Conservation (phyloP, 1,139 yeast species). For the Candida sp. region DNA sequence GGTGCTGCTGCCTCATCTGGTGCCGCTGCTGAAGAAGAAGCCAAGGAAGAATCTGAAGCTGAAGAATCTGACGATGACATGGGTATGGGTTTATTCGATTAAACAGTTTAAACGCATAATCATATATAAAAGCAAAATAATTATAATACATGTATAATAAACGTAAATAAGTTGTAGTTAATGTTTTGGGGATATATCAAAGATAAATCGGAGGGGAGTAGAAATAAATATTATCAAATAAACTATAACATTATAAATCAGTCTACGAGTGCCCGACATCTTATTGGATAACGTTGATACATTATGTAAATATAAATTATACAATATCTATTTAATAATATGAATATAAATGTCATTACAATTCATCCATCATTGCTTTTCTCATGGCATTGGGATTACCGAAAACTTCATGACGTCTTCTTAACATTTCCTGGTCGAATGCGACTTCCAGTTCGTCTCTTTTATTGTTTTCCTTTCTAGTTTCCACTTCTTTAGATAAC, state of each 20-base stretch:
- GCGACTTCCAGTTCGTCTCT: slow-evolving; percentile 31
- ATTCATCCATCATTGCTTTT: slow-evolving; percentile 54
- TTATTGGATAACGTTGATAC: too few species aligned
- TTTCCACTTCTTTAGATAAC: slow-evolving; percentile 53
- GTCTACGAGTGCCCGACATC: too few species aligned
- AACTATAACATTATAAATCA: too few species aligned
- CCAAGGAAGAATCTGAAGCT: slow-evolving; percentile 34
- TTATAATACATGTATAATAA: too few species aligned
- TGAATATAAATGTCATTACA: slow-evolving; percentile 20
- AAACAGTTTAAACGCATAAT: slow-evolving; percentile 19
- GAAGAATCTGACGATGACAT: slow-evolving; percentile 65
- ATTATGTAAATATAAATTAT: too few species aligned
- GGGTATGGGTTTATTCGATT: slow-evolving; percentile 92
- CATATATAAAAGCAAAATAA: not conserved
- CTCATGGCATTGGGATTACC: slow-evolving; percentile 77
- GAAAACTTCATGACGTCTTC: slow-evolving; percentile 66
- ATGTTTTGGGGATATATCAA: too few species aligned
- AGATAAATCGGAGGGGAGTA: too few species aligned
- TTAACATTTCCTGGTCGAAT: slow-evolving; percentile 46
- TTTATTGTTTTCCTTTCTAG: slow-evolving; percentile 25
- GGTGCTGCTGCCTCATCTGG: slow-evolving; percentile 43
- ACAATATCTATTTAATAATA: too few species aligned
- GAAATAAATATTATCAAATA: too few species aligned
- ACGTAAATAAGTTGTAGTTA: too few species aligned
- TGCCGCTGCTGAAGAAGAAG: slow-evolving; percentile 39